A percentile compares a stretch with the other conserved stretches of the same genome.
phyloP scores from a whole-genome alignment of 441 rosid species.

The Cnidoscolus chayamansa region DNA sequence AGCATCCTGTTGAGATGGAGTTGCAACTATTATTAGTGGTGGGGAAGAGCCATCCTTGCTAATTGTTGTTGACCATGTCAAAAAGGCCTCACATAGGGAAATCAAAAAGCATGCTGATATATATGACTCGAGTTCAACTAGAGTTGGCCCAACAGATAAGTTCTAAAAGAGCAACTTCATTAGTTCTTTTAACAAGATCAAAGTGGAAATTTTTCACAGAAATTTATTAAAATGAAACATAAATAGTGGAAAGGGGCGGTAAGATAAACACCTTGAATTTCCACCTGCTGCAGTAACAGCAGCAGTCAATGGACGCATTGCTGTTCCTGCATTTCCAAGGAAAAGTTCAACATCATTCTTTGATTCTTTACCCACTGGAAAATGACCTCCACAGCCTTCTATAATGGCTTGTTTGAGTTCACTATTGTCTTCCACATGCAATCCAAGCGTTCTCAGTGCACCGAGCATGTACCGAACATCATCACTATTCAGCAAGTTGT shows the following conservation, averaged over 20 bases:
- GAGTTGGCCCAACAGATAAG: not conserved
- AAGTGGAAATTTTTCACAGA: not conserved
- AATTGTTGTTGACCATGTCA: not conserved
- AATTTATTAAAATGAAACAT: not conserved
- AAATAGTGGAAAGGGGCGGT: not conserved
- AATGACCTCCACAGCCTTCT: slow-evolving; percentile 83
- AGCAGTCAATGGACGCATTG: slow-evolving; percentile 99
- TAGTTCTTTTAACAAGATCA: not conserved
- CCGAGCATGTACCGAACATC: slow-evolving; percentile 90
- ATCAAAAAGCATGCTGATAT: not conserved
- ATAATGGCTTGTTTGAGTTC: slow-evolving; percentile 60
- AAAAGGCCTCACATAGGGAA: not conserved
- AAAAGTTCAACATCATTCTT: slow-evolving; percentile 62
- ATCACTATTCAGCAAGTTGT: slow-evolving; percentile 88
- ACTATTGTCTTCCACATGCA: slow-evolving; percentile 55
- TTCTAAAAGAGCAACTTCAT: not conserved
- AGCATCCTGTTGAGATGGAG: not conserved
- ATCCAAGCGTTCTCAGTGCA: slow-evolving; percentile 73
- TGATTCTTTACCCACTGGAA: slow-evolving; percentile 63
- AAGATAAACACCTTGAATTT: slow-evolving; percentile 56
- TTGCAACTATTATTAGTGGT: too few species aligned
- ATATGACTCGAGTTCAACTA: not conserved
- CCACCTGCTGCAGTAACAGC: slow-evolving; percentile 96
- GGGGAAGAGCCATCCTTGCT: not conserved
- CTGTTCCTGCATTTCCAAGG: slow-evolving; percentile 97